Evolutionary conservation across 768 basidiomycete genomes (phyloP).

Genomic region (Lactifluus hygrophoroides): DNA sequence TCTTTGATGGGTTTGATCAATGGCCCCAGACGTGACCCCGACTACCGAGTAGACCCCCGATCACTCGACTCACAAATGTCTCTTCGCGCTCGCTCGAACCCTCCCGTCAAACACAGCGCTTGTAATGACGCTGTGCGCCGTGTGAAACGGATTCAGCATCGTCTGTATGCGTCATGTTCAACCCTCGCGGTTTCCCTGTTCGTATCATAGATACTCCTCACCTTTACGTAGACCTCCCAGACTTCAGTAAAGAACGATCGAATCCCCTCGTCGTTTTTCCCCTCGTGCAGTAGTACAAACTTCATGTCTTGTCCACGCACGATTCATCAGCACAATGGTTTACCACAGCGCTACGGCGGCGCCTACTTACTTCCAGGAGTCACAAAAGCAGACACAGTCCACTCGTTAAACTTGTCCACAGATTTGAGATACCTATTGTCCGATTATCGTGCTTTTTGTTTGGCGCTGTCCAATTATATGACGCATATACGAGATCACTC

Average conservation of each 20-base stretch:
- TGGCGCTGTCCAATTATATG: not conserved
- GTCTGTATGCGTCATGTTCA: slow-evolving; percentile 43
- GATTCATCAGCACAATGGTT: slow-evolving; percentile 14
- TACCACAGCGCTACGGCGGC: not conserved
- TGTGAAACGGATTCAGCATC: slow-evolving; percentile 93
- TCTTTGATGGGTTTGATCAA: not conserved
- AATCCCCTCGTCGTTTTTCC: slow-evolving; percentile 96
- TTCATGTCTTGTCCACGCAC: slow-evolving; percentile 84
- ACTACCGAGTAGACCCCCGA: no score
- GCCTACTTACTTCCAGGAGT: slow-evolving; percentile 80
- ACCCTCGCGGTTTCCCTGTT: no score
- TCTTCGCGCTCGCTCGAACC: slow-evolving; percentile 80
- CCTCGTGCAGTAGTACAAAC: slow-evolving; percentile 88
- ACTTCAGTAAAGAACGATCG: slow-evolving; percentile 86
- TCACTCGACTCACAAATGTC: slow-evolving; percentile 65
- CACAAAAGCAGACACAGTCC: slow-evolving; percentile 94
- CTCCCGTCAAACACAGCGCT: slow-evolving; percentile 76
- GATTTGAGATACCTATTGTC: slow-evolving; percentile 92
- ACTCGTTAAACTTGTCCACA: slow-evolving; percentile 97
- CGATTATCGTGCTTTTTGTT: slow-evolving; percentile 2
- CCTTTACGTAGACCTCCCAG: slow-evolving; percentile 98
- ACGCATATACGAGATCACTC: slow-evolving; percentile 26
- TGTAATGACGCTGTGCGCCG: slow-evolving; percentile 74
- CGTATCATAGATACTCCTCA: no score
- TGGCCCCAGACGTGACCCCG: not conserved